Percentiles rank a stretch among this genome's conserved stretches.
phyloP scores from a whole-genome alignment of 1,284 basidiomycete species.

The Amylostereum areolatum region DNA sequence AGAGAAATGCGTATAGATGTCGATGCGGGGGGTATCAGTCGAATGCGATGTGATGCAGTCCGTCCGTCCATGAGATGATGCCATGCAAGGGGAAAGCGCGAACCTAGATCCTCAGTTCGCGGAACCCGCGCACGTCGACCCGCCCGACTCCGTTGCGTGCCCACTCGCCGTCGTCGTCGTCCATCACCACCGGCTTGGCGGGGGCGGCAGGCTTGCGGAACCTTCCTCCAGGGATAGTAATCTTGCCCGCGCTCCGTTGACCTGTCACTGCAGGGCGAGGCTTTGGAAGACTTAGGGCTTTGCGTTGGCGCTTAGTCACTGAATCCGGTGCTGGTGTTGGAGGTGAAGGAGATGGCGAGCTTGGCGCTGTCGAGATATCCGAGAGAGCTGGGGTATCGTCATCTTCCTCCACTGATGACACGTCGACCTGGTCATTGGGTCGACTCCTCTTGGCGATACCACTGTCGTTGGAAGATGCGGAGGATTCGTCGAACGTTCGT shows the following conservation, averaged over 20 bases:
- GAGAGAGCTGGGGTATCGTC: conserved; percentile 33
- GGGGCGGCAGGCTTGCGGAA: conserved; percentile 24
- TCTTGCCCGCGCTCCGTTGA: conserved; percentile 39
- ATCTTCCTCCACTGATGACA: conserved; percentile 25
- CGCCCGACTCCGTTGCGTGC: conserved; percentile 65
- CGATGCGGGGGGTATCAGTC: too few species aligned
- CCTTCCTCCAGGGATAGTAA: conserved; percentile 52
- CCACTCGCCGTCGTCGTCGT: conserved; percentile 46
- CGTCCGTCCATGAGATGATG: too few species aligned
- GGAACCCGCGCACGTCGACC: conserved; percentile 73
- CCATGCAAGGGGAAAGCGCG: background rate
- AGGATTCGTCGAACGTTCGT: conserved; percentile 61
- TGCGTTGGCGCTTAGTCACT: conserved; percentile 62
- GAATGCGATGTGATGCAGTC: too few species aligned
- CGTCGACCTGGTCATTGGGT: conserved; percentile 25
- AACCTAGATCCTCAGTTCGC: conserved; percentile 67
- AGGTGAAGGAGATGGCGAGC: conserved; percentile 33
- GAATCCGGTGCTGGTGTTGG: conserved; percentile 24
- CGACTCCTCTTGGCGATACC: conserved; percentile 25
- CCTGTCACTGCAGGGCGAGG: conserved; percentile 24
- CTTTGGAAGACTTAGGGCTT: conserved; percentile 60
- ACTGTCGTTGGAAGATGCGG: conserved; percentile 30
- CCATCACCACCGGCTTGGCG: too few species aligned
- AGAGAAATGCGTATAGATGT: too few species aligned
- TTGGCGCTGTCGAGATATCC: conserved; percentile 28